Conservation (phyloP, 2,329 filamentous ascomycete species). For the Pseudocercospora pini-densiflorae region DNA sequence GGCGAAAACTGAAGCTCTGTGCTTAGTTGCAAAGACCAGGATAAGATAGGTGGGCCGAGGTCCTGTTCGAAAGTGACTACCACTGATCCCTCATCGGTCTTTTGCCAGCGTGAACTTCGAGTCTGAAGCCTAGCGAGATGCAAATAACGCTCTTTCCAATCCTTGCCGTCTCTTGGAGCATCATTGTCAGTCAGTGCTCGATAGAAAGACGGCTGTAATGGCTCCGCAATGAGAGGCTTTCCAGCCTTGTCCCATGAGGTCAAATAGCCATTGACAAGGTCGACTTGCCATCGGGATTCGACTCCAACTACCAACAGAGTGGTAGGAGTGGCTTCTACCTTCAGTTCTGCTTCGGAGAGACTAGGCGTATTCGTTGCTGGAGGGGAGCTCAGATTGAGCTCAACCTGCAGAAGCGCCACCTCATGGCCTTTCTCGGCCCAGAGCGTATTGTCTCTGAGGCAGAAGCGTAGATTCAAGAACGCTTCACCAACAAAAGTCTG, state of each 20-base stretch:
- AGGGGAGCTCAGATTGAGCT: slow-evolving; percentile 22
- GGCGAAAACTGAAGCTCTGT: slow-evolving; percentile 59
- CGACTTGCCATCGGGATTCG: slow-evolving; percentile 27
- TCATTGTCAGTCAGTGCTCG: slow-evolving; percentile 71
- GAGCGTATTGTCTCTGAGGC: slow-evolving; percentile 38
- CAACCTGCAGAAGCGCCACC: slow-evolving; percentile 43
- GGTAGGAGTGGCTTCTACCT: slow-evolving; percentile 11
- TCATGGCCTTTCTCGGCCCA: slow-evolving; percentile 43
- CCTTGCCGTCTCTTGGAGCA: slow-evolving; percentile 55
- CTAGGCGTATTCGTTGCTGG: background rate
- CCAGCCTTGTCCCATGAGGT: slow-evolving; percentile 33
- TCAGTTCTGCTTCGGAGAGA: background rate
- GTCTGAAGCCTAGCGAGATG: slow-evolving; percentile 29
- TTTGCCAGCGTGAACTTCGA: slow-evolving; percentile 22
- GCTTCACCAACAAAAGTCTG: slow-evolving; percentile 17
- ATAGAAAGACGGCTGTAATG: slow-evolving; percentile 54
- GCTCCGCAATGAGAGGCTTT: slow-evolving; percentile 26
- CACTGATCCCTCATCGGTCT: slow-evolving; percentile 18
- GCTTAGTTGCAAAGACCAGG: slow-evolving; percentile 57
- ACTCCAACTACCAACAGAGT: slow-evolving; percentile 14
- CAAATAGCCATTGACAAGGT: slow-evolving; percentile 29
- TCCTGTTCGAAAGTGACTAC: slow-evolving; percentile 29
- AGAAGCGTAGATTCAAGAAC: slow-evolving; percentile 38
- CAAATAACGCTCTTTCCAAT: slow-evolving; percentile 54
- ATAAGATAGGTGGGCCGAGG: slow-evolving; percentile 61